Evolutionary conservation across 257 asterid species (phyloP).

Genomic region (Primulina eburnea): DNA sequence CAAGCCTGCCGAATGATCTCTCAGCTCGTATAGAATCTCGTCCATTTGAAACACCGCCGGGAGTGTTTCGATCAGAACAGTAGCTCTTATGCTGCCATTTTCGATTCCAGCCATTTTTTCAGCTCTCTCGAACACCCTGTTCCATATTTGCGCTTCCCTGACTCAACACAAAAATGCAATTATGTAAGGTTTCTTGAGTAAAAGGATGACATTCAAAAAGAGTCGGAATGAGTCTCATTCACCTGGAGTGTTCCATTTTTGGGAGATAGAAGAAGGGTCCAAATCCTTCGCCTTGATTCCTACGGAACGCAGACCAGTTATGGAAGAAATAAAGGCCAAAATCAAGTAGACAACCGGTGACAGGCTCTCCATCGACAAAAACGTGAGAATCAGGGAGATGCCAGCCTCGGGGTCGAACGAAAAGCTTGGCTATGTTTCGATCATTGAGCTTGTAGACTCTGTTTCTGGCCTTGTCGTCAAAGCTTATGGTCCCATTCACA

Average conservation of each 20-base stretch:
- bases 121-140: conserved; percentile 68
- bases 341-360: conserved; percentile 76
- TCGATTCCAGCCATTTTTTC: conserved; percentile 70
- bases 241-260: conserved; percentile 94
- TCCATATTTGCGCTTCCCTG: conserved; percentile 97
- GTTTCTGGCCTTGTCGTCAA: conserved; percentile 70
- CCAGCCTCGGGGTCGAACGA: conserved; percentile 99
- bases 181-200: neutral
- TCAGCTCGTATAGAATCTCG: conserved; percentile 73
- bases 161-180: neutral
- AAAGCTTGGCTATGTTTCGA: conserved; percentile 67
- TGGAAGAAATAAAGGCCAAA: conserved; percentile 93
- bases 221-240: too few species aligned
- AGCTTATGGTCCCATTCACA: conserved; percentile 75
- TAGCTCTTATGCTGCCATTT: conserved; percentile 88
- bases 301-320: conserved; percentile 58
- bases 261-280: conserved; percentile 98
- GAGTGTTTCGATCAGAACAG: conserved; percentile 87
- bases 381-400: conserved; percentile 91
- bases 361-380: conserved; percentile 87
- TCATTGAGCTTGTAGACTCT: conserved; percentile 70
- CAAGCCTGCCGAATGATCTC: conserved; percentile 81
- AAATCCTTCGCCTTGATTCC: conserved; percentile 61
- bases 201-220: too few species aligned
- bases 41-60: conserved; percentile 98